Conservation (phyloP, 768 basidiomycete genomes). For the Tephrocybe sp. region DNA sequence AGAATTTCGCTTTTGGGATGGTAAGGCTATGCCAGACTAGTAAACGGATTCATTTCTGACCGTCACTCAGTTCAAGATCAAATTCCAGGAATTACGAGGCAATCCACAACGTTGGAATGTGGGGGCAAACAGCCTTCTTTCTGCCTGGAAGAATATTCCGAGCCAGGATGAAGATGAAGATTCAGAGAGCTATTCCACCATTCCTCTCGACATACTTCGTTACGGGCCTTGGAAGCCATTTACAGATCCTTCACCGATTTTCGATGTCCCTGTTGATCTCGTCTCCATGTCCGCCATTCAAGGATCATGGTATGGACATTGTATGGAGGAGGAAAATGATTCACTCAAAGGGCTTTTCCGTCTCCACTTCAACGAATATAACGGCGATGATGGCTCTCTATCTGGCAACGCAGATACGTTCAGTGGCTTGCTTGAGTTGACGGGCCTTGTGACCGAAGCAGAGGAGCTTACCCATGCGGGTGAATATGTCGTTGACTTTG, state of each 20-base stretch:
- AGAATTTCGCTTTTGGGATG: conserved; percentile 9
- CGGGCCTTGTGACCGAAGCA: not conserved
- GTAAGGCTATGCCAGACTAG: not conserved
- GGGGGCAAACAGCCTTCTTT: not conserved
- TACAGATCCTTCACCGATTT: no score
- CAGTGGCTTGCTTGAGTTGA: not conserved
- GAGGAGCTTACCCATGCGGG: not conserved
- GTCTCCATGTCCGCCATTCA: no score
- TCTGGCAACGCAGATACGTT: not conserved
- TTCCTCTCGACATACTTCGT: not conserved
- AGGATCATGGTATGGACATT: not conserved
- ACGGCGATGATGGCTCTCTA: not conserved
- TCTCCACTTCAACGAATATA: not conserved
- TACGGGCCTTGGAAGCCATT: no score
- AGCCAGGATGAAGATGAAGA: not conserved
- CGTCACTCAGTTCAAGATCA: not conserved
- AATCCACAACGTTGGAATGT: not conserved
- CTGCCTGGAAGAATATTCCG: not conserved
- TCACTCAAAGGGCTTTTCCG: conserved; percentile 3
- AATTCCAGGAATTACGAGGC: not conserved
- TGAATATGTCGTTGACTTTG: not conserved
- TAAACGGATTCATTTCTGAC: not conserved
- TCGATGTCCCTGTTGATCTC: no score
- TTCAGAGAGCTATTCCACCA: not conserved
- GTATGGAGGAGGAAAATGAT: no score